These are phyloP conservation scores for Phytopythium delawarense DNA, from an alignment of 352 stramenopile genomes.

Conservation along the genomic window DNA sequence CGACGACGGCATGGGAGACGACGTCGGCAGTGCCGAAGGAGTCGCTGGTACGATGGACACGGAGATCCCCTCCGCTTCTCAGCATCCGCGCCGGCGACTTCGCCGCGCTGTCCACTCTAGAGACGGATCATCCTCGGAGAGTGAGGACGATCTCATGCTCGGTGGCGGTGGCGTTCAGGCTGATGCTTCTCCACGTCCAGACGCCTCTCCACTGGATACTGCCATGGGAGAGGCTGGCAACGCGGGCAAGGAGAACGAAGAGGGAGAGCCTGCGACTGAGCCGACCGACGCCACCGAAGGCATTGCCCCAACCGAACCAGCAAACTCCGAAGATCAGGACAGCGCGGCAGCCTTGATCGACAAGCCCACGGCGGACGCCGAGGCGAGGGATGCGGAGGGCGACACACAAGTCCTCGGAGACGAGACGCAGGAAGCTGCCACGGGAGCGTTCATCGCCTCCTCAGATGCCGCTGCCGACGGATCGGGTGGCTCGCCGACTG, in stretches of 20 bases:
- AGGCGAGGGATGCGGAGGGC: not conserved
- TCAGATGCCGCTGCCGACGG: not conserved
- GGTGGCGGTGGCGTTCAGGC: not conserved
- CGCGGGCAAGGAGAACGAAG: not conserved
- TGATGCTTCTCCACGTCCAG: not conserved
- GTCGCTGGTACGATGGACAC: not conserved
- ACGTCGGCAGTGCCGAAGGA: slow-evolving; percentile 1
- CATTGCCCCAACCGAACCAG: not conserved
- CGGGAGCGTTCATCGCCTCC: not conserved
- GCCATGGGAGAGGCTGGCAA: not conserved
- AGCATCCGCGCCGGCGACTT: slow-evolving; percentile 36
- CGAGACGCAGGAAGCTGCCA: not conserved
- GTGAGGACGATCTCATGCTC: slow-evolving; percentile 42
- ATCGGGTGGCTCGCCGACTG: not conserved
- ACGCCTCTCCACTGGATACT: not conserved
- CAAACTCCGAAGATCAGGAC: not conserved
- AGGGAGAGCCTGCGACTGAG: not conserved
- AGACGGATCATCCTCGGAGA: slow-evolving; percentile 28
- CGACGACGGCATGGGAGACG: slow-evolving; percentile 16
- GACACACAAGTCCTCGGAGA: not conserved
- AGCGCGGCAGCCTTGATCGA: not conserved
- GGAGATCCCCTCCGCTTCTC: not conserved
- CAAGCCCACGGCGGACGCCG: not conserved
- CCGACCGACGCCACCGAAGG: not conserved
- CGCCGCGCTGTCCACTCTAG: slow-evolving; percentile 36